Percentiles rank a stretch among this genome's conserved stretches.
Evolutionary conservation across 2,329 filamentous ascomycete species (phyloP).

Genomic region (Madurella fahalii): DNA sequence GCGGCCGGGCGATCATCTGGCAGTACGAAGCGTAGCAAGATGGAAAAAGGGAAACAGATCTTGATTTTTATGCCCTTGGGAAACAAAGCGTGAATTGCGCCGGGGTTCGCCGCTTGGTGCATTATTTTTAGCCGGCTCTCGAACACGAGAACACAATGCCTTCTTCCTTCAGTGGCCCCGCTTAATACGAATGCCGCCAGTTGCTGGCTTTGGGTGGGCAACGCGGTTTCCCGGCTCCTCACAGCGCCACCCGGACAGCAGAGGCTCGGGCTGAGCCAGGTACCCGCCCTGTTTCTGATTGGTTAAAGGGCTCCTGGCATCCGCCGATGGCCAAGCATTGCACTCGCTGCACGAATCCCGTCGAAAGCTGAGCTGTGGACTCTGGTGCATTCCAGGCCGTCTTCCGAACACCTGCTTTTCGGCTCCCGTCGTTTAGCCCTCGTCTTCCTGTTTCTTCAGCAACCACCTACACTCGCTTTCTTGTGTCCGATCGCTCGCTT

Average conservation of each 20-base stretch:
- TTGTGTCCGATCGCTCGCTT: slow-evolving; percentile 19
- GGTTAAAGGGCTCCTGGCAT: slow-evolving; percentile 13
- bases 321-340: slow-evolving; percentile 10
- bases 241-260: slow-evolving; percentile 9
- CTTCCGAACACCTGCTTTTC: slow-evolving; percentile 6
- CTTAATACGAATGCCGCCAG: slow-evolving; percentile 16
- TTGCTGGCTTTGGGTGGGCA: slow-evolving; percentile 2
- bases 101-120: too few species aligned
- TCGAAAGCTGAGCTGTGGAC: slow-evolving; percentile 16
- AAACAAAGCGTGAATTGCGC: not conserved
- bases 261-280: slow-evolving; percentile 14
- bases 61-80: not conserved
- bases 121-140: not conserved
- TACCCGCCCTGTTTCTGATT: slow-evolving; percentile 13
- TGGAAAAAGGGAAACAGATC: not conserved
- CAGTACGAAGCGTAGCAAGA: too few species aligned
- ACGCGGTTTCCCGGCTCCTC: slow-evolving; percentile 8
- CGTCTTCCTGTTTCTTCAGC: slow-evolving; percentile 24
- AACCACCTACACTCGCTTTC: slow-evolving; percentile 22
- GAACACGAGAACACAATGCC: not conserved
- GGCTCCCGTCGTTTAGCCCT: slow-evolving; percentile 1
- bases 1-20: not conserved
- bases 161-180: not conserved
- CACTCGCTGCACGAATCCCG: slow-evolving; percentile 8
- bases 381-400: slow-evolving; percentile 22